Conservation (phyloP, 805 yeast genomes). For the Lachancea fermentati region DNA sequence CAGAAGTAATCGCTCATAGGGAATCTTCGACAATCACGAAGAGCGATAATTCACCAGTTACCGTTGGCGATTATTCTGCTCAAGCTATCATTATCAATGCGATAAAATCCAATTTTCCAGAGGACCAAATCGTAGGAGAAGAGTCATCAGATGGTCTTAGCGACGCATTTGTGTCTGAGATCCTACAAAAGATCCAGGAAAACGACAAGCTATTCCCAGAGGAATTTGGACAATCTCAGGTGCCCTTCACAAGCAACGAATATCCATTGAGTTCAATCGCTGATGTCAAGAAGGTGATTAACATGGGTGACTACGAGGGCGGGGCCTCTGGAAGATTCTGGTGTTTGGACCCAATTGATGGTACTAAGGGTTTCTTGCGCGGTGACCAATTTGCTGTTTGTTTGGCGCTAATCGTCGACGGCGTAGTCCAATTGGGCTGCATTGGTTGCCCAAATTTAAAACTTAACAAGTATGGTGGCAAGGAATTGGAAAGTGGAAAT, state of each 20-base stretch:
- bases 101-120: constrained; percentile 70
- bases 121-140: constrained; percentile 88
- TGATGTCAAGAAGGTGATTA: constrained; percentile 60
- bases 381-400: constrained; percentile 98
- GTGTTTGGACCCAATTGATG: constrained; percentile 98
- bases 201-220: constrained; percentile 44
- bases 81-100: constrained; percentile 91
- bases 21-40: constrained; percentile 62
- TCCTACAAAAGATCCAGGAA: constrained; percentile 52
- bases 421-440: constrained; percentile 80
- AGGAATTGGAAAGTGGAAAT: constrained; percentile 31
- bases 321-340: constrained; percentile 80
- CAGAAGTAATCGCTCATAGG: constrained; percentile 43
- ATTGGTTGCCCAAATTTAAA: constrained; percentile 92
- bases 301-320: constrained; percentile 74
- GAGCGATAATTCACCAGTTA: constrained; percentile 89
- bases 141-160: constrained; percentile 74
- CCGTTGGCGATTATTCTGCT: constrained; percentile 93
- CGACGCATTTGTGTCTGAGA: constrained; percentile 42
- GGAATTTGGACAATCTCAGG: constrained; percentile 14
- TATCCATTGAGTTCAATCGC: constrained; percentile 38
- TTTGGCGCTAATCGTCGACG: constrained; percentile 80
- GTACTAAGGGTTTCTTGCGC: constrained; percentile 92
- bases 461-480: constrained; percentile 33
- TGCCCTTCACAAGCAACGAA: constrained; percentile 14